Percentiles rank a stretch among this genome's conserved stretches.
These are phyloP conservation scores for Phaeophleospora eucalypticola DNA, from an alignment of 2,329 filamentous ascomycete genomes.

Conservation along the genomic window DNA sequence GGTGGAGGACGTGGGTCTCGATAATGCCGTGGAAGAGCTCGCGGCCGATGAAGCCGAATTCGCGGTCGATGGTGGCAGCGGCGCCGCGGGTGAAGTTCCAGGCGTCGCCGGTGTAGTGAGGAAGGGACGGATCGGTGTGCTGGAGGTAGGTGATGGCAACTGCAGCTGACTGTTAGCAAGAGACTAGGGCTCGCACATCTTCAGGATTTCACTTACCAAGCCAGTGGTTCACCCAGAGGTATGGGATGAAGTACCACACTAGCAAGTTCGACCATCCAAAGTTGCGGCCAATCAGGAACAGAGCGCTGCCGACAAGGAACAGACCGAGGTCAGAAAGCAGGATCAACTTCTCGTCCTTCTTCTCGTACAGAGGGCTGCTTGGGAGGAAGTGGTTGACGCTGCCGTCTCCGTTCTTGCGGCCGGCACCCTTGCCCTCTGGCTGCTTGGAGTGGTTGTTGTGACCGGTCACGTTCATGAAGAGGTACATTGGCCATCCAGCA, in stretches of 20 bases:
- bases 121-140: conserved; percentile 90
- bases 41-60: conserved; percentile 93
- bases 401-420: conserved; percentile 78
- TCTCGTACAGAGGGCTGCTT: conserved; percentile 82
- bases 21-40: conserved; percentile 91
- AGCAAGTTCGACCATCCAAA: conserved; percentile 83
- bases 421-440: conserved; percentile 85
- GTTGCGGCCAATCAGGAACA: conserved; percentile 67
- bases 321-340: conserved; percentile 78
- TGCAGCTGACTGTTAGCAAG: conserved; percentile 34
- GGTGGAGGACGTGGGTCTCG: conserved; percentile 96
- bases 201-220: conserved; percentile 63
- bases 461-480: conserved; percentile 87
- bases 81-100: conserved; percentile 95
- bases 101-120: conserved; percentile 79
- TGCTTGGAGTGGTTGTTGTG: conserved; percentile 93
- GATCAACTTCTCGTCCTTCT: conserved; percentile 84
- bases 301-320: conserved; percentile 54
- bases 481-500: conserved; percentile 88
- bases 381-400: conserved; percentile 97
- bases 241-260: conserved; percentile 93
- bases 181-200: not conserved
- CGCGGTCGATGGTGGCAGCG: conserved; percentile 91
- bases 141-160: conserved; percentile 97
- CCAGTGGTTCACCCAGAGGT: conserved; percentile 99